Evolutionary conservation across 2,329 filamentous ascomycete genomes (phyloP).

Genomic region (Cercospora sojina): DNA sequence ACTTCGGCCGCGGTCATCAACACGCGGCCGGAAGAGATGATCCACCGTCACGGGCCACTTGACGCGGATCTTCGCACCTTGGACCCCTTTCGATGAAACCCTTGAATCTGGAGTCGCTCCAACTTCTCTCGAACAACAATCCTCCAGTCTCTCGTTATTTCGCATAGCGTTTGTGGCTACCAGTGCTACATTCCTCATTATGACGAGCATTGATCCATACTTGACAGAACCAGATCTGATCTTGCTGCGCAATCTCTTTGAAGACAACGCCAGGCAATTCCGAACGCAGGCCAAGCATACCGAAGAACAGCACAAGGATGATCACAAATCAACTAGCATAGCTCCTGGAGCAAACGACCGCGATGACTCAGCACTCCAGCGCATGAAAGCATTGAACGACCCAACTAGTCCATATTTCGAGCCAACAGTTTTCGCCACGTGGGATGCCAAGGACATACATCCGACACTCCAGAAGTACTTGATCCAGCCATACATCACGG

Average conservation of each 20-base stretch:
- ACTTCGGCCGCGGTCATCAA: not conserved
- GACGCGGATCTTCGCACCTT: not conserved
- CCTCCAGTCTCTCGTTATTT: not conserved
- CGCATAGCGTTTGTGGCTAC: not conserved
- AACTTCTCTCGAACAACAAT: not conserved
- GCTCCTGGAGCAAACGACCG: not conserved
- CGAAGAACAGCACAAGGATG: not conserved
- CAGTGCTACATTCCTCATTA: not conserved
- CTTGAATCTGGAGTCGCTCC: not conserved
- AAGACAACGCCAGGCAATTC: conserved; percentile 29
- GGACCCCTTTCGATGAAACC: not conserved
- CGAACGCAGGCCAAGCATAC: not conserved
- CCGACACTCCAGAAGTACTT: conserved; percentile 49
- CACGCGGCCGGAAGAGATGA: not conserved
- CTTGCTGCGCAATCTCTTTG: conserved; percentile 42
- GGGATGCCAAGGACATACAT: conserved; percentile 52
- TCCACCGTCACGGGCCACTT: not conserved
- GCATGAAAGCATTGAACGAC: conserved; percentile 53
- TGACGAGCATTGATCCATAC: conserved; percentile 31
- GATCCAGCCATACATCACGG: conserved; percentile 59
- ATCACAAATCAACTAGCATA: not conserved
- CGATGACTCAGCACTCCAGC: conserved; percentile 41
- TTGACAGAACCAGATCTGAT: conserved; percentile 44
- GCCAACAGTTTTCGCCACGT: conserved; percentile 55
- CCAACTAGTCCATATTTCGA: conserved; percentile 51